Evolutionary conservation across 169 alveolate species (phyloP).

Genomic region (Cyclospora cayetanensis): DNA sequence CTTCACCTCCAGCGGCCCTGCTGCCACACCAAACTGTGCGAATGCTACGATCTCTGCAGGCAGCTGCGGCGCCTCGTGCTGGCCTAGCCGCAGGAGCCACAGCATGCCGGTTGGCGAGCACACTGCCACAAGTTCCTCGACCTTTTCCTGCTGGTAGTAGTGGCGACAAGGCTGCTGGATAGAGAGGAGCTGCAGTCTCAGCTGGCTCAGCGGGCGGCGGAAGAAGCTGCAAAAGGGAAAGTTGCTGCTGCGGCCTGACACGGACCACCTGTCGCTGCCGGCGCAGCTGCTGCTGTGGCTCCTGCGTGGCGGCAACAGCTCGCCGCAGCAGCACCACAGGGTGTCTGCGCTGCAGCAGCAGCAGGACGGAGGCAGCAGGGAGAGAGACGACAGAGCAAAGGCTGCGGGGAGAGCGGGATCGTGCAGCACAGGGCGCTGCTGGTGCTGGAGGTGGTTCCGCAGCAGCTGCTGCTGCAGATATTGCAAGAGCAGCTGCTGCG

Average conservation of each 20-base stretch:
- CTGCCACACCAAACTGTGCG: conserved; percentile 8
- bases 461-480: not conserved
- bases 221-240: conserved; percentile 39
- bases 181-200: conserved; percentile 1
- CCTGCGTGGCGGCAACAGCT: conserved; percentile 12
- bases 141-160: conserved; percentile 22
- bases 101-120: not conserved
- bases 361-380: conserved; percentile 36
- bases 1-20: conserved; percentile 5
- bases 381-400: not conserved
- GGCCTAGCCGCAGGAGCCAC: not conserved
- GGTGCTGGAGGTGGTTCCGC: not conserved
- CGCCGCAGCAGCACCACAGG: conserved; percentile 1
- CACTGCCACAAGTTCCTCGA: not conserved
- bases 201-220: not conserved
- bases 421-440: not conserved
- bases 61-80: not conserved
- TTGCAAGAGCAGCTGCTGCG: conserved; percentile 27
- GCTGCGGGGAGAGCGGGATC: not conserved
- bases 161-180: not conserved
- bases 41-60: not conserved
- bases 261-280: not conserved
- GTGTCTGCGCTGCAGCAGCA: conserved; percentile 4
- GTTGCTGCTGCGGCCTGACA: conserved; percentile 18
- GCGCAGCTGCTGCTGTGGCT: conserved; percentile 24